Evolutionary conservation across 139 green algal genomes (phyloP).

Genomic region (Auxenochlorella pyrenoidosa): DNA sequence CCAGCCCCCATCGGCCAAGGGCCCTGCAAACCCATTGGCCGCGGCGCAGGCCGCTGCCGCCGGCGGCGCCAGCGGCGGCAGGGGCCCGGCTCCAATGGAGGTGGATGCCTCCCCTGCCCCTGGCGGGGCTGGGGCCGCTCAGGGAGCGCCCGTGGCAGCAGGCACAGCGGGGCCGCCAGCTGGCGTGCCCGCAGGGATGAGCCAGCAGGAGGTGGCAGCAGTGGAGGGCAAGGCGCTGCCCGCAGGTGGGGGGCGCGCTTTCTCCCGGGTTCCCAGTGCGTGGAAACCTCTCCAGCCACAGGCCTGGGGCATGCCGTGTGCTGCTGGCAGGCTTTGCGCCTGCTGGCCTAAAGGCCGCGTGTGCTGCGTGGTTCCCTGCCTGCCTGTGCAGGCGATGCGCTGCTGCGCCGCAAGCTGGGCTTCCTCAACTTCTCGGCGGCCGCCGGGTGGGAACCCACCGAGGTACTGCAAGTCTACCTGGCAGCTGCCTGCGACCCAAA

Average conservation of each 20-base stretch:
- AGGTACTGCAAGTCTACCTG: slow-evolving; percentile 70
- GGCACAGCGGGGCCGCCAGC: background rate
- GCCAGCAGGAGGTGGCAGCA: slow-evolving; percentile 42
- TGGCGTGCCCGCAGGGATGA: slow-evolving; percentile 52
- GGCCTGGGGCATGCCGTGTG: background rate
- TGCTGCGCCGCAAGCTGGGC: slow-evolving; percentile 72
- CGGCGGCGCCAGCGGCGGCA: background rate
- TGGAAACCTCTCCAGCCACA: no score
- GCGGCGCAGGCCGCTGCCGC: slow-evolving; percentile 1
- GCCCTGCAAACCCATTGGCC: background rate
- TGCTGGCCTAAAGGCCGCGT: background rate
- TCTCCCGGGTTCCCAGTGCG: background rate
- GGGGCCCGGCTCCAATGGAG: slow-evolving; percentile 13
- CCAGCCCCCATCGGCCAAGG: slow-evolving; percentile 44
- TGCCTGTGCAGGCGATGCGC: slow-evolving; percentile 36
- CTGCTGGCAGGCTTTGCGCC: background rate
- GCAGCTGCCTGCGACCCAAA: slow-evolving; percentile 66
- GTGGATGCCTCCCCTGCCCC: background rate
- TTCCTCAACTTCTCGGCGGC: slow-evolving; percentile 79
- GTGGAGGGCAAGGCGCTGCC: slow-evolving; percentile 60
- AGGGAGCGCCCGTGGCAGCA: background rate
- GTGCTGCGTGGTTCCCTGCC: no score
- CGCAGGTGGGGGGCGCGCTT: slow-evolving; percentile 21
- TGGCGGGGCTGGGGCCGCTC: background rate
- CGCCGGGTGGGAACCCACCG: slow-evolving; percentile 46